Evolutionary conservation across 2,329 filamentous ascomycete genomes (phyloP).

Genomic region (Diaporthe citriasiana): DNA sequence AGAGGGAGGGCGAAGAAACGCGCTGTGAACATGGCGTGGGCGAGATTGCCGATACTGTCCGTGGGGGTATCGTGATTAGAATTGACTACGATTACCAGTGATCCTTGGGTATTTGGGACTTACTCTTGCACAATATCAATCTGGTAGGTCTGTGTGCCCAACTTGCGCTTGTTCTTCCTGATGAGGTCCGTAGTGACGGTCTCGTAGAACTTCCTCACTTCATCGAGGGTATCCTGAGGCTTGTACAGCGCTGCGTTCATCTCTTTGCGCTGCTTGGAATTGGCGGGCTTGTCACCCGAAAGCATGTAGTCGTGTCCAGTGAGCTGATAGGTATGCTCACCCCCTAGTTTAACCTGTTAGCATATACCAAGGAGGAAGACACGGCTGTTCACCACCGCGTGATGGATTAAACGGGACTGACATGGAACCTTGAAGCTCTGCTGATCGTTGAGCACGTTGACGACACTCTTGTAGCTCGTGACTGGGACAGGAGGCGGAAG

Average conservation of each 20-base stretch:
- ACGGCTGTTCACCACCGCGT: accelerated
- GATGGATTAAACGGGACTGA: not conserved
- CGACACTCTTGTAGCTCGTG: not conserved
- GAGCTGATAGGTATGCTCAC: constrained; percentile 5
- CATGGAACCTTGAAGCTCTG: constrained; percentile 1
- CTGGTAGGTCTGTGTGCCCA: not conserved
- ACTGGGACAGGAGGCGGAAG: not conserved
- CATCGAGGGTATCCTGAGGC: not conserved
- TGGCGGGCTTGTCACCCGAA: constrained; percentile 12
- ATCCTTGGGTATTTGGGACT: not conserved
- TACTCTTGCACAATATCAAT: constrained; percentile 17
- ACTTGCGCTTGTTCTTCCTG: not conserved
- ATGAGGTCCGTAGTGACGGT: not conserved
- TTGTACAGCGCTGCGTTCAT: not conserved
- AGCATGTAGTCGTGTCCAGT: not conserved
- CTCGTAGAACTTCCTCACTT: constrained; percentile 12
- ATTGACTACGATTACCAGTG: too few relatives aligned
- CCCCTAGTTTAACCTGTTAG: not conserved
- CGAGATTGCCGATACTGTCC: not conserved
- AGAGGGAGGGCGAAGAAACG: constrained; percentile 6
- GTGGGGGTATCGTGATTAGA: not conserved
- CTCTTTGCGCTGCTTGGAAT: constrained; percentile 4
- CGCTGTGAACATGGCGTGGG: constrained; percentile 10
- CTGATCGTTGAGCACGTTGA: constrained; percentile 9
- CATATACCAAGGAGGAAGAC: accelerated